Evolutionary conservation across 2,329 filamentous ascomycete species (phyloP), one percentile per base, ranked within the genome.

Genomic region (Ambrosiella xylebori): DNA sequence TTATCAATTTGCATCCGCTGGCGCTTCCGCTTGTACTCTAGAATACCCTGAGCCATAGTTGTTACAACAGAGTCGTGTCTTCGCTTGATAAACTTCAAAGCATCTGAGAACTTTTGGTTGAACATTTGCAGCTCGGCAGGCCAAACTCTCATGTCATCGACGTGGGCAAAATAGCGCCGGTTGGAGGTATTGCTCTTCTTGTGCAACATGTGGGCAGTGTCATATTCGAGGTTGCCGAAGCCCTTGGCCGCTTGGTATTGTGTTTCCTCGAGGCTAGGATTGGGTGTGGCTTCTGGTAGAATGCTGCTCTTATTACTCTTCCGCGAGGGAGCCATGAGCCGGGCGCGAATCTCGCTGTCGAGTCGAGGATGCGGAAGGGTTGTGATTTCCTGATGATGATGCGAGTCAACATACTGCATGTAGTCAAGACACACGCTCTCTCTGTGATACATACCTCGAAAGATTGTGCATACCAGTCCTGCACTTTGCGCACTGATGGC

Each of bases 381-480:
- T 64, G 90, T 96, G 70, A 98, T 94, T 78, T 98, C 93, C 88
- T 91, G 64, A 15, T 19, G 36, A 41, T 54, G 57, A 53, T 60
- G 60, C 57, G 56, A 54, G 55, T 61, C 57, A 52, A 59, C 45
- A 58, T 19, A 19, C 58, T 37, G 38, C 45, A 57, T 61, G 55
- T 50, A 52, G 51, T 17, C 57, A 53, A 57, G 45, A 58, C 27
- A 50, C 12, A 52, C 54, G 7, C 27, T 57, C n/a, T 50, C 27
- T 19, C 15, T 52, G n/a, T 44, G 7, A 17, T 19, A 68, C 79
- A 65, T 79, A 95, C 90, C 82, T 98, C 93, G 67, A 98, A 98
- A 56, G 93, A 98, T 74, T 98, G 93, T 63, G 91, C 93, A 71
- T 98, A 98, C 93, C 93, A 98, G 67, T 97, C 90, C 69, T 90